phyloP scores from a whole-genome alignment of 2,329 filamentous ascomycete genomes.

The Trichoderma koningiopsis region DNA sequence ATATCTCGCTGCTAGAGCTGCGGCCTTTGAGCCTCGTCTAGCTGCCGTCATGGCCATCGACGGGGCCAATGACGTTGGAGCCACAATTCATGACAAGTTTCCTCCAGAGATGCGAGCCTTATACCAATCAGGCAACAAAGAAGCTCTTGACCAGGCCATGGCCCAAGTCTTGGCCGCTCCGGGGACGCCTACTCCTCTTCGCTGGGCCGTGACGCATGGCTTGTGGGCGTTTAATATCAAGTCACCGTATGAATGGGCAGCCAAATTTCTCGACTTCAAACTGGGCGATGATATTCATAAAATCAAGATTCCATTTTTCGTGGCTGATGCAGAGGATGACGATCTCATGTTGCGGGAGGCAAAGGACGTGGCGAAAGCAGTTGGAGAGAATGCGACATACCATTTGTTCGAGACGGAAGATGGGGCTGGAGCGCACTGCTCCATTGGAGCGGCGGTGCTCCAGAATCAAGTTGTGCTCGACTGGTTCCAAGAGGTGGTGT shows the following conservation, averaged over 20 bases:
- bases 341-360: conserved; percentile 29
- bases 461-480: conserved; percentile 29
- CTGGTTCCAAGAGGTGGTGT: conserved; percentile 29
- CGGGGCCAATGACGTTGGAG: conserved; percentile 41
- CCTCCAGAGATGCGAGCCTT: conserved; percentile 4
- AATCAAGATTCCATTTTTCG: conserved; percentile 32
- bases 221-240: conserved; percentile 34
- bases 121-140: conserved; percentile 7
- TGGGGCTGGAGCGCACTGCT: conserved; percentile 28
- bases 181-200: conserved; percentile 25
- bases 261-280: conserved; percentile 4
- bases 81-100: conserved; percentile 6
- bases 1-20: conserved; percentile 44
- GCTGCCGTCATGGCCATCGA: conserved; percentile 45
- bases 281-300: conserved; percentile 29
- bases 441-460: conserved; percentile 28
- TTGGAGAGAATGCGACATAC: conserved; percentile 26
- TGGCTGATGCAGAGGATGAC: conserved; percentile 32
- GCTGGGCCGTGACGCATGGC: conserved; percentile 34
- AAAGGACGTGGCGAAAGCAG: conserved; percentile 20
- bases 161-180: neutral
- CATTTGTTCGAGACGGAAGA: conserved; percentile 26
- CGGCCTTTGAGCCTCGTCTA: conserved; percentile 48
- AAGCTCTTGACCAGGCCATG: conserved; percentile 30
- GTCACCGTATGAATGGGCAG: conserved; percentile 32